A percentile compares a stretch with the other conserved stretches of the same genome.
Conservation (phyloP, 805 yeast genomes). For the Kodamaea jinghongensis region DNA sequence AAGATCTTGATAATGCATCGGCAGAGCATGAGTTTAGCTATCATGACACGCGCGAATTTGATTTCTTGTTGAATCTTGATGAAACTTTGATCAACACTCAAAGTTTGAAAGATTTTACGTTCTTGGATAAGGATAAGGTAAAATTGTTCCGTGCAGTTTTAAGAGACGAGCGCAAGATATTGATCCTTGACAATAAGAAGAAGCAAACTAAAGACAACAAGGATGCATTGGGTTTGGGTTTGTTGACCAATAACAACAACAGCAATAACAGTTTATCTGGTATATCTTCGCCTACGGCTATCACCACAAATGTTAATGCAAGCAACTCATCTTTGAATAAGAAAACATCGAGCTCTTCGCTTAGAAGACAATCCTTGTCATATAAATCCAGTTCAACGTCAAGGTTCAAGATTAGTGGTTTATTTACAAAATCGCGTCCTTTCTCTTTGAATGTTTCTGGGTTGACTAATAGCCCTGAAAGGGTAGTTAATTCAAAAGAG, state of each 20-base stretch:
- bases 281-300: neutral
- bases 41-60: slow-evolving; percentile 45
- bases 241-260: slow-evolving; percentile 3
- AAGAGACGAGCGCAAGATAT: slow-evolving; percentile 31
- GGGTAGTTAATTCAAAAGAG: slow-evolving; percentile 48
- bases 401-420: slow-evolving; percentile 54
- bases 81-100: slow-evolving; percentile 33
- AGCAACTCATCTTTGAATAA: slow-evolving; percentile 20
- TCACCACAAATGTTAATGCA: slow-evolving; percentile 2
- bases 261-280: slow-evolving; percentile 1
- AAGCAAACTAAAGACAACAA: slow-evolving; percentile 21
- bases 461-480: slow-evolving; percentile 37
- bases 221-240: slow-evolving; percentile 7
- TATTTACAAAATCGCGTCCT: slow-evolving; percentile 56
- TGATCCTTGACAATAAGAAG: slow-evolving; percentile 32
- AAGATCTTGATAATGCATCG: slow-evolving; percentile 27
- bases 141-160: slow-evolving; percentile 30
- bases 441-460: slow-evolving; percentile 52
- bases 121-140: slow-evolving; percentile 22
- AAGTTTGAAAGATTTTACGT: slow-evolving; percentile 34
- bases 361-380: slow-evolving; percentile 38
- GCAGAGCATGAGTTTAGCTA: slow-evolving; percentile 20
- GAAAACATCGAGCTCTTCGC: slow-evolving; percentile 27
- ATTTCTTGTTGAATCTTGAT: slow-evolving; percentile 49
- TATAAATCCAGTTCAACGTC: slow-evolving; percentile 39